Base-by-base conservation (phyloP, 225 moss, liverwort and hornwort species). In the Anthoceros angustus region DNA sequence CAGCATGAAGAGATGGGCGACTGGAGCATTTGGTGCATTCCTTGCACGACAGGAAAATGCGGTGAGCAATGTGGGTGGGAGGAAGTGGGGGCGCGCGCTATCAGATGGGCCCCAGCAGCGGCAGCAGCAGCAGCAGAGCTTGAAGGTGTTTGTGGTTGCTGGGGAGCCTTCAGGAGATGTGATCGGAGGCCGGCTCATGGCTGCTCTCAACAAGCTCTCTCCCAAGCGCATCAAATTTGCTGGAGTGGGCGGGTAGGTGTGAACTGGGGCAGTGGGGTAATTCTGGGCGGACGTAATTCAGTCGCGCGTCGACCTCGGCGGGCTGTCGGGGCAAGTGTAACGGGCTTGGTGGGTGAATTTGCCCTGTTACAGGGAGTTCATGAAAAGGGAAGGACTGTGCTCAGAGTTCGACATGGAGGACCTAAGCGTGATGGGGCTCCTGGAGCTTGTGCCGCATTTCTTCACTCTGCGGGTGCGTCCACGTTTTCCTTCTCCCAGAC, bases 141-240 rank as follows among this genome's bases (percentile, higher is more conserved):
- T 84, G 32, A 84, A 86, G 61, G 80, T 95, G 40, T 95, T 95
- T 60, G 85, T 95, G 5, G 81, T 95, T 46, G 90, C 90, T 62
- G 94, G 94, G 71, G 94, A 95, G 77, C 79, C 94, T 32, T 95
- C 94, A 26, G 94, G 94, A 48, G 94, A 95, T 76, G 77, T 80
- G 38, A 95, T 95, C 49, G 94, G 88, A 63, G 82, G 94, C 75
- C 86, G 88, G 23, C 94, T 95, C 62, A 90, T 95, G 85, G 78
- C 75, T 43, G 88, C 94, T 48, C 80, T 95, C 25, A 76, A 85
- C 63, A 72, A 49, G 24, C 61, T 95, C 43, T 90, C 85, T 72
- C 75, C 88, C 2, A 78, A 64, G 66, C 80, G 86, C 38, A 24
- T 95, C 66, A 83, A 77, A 23, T 91, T 95, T 45, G 81, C 80